These are phyloP conservation scores for Antrodiella citrinella DNA, from an alignment of 768 basidiomycete genomes.

Conservation along the genomic window DNA sequence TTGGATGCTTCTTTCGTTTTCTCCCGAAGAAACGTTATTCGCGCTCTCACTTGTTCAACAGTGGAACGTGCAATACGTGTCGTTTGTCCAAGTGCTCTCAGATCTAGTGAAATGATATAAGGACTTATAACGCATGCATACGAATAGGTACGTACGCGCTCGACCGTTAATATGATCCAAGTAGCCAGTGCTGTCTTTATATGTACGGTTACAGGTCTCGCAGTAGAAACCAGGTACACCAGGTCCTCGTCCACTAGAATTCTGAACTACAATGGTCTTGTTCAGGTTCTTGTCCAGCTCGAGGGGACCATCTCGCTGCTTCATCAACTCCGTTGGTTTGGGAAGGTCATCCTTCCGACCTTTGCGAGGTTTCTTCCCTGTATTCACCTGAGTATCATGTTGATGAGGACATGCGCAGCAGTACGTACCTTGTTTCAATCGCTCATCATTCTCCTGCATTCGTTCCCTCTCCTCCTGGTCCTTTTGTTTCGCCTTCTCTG, in stretches of 20 bases:
- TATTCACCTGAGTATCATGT: background rate
- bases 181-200: constrained; percentile 91
- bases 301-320: constrained; percentile 74
- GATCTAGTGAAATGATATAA: constrained; percentile 36
- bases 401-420: background rate
- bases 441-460: constrained; percentile 81
- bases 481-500: constrained; percentile 74
- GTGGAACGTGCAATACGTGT: constrained; percentile 89
- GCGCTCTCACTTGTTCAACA: constrained; percentile 83
- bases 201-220: constrained; percentile 82
- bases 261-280: constrained; percentile 93
- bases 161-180: constrained; percentile 94
- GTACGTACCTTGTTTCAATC: constrained; percentile 67
- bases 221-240: constrained; percentile 94
- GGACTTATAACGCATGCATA: constrained; percentile 4
- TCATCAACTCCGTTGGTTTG: constrained; percentile 89
- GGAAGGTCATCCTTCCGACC: constrained; percentile 72
- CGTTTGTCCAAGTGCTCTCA: constrained; percentile 91
- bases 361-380: constrained; percentile 79
- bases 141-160: constrained; percentile 56
- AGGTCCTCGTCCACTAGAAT: constrained; percentile 71
- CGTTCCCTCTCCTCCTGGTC: constrained; percentile 74
- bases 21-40: constrained; percentile 82
- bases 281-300: constrained; percentile 92
- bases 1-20: constrained; percentile 76